phyloP scores from a whole-genome alignment of 2,329 filamentous ascomycete species.

The Atkinsonella texensis region DNA sequence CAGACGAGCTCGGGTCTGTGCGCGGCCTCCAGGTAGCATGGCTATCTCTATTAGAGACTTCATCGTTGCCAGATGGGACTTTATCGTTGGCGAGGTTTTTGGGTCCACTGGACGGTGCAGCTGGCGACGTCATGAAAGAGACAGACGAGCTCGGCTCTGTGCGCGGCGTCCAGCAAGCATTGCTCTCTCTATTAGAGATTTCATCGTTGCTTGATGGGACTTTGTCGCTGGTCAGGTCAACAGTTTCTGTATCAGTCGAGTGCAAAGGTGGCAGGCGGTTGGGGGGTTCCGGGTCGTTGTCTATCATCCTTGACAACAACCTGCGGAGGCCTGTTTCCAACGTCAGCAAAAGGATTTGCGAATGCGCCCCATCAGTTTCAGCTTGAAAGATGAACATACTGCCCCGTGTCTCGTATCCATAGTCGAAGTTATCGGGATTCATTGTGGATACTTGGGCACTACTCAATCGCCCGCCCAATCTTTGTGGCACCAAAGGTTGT shows the following conservation, averaged over 20 bases:
- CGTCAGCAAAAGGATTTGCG: neutral
- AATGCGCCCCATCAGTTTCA: neutral
- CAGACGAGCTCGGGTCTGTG: neutral
- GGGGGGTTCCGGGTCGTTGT: neutral
- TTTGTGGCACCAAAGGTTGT: neutral
- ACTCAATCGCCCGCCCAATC: neutral
- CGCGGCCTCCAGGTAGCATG: no score
- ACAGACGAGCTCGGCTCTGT: neutral
- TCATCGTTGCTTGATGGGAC: neutral
- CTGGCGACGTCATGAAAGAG: neutral
- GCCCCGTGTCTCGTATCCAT: neutral
- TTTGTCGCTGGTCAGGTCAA: neutral
- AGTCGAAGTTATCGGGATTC: neutral
- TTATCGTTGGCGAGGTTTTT: no score
- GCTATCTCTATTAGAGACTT: no score
- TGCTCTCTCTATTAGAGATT: neutral
- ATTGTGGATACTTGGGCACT: conserved; percentile 2
- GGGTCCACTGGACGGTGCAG: neutral
- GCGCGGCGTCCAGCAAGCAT: neutral
- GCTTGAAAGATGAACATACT: neutral
- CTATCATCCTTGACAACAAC: neutral
- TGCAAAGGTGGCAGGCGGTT: neutral
- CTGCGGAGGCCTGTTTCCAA: neutral
- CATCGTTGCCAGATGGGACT: no score
- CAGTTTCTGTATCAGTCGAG: neutral